A percentile compares a stretch with the other conserved stretches of the same genome.
Conservation (phyloP, 2,329 filamentous ascomycete genomes). For the Neonectria coccinea region DNA sequence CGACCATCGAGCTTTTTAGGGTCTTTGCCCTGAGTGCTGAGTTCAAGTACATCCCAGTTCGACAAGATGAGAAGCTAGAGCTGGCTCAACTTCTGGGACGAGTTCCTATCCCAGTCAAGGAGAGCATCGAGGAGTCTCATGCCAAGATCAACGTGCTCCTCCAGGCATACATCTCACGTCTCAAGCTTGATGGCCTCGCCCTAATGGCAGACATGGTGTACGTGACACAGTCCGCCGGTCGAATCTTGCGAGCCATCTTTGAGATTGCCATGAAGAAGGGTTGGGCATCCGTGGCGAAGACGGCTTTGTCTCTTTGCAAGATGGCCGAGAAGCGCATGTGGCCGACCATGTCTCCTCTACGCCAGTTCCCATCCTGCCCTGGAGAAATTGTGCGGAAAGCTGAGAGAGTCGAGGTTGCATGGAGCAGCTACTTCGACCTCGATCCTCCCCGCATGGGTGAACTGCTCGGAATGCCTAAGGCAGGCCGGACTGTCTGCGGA, state of each 20-base stretch:
- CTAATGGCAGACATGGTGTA: conserved; percentile 99
- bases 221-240: conserved; percentile 95
- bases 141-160: conserved; percentile 98
- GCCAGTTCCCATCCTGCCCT: conserved; percentile 87
- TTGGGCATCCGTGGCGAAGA: conserved; percentile 93
- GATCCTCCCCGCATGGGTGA: conserved; percentile 97
- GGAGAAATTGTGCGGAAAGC: conserved; percentile 90
- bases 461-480: conserved; percentile 88
- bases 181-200: conserved; percentile 93
- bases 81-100: conserved; percentile 89
- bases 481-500: conserved; percentile 85
- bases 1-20: conserved; percentile 94
- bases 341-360: conserved; percentile 96
- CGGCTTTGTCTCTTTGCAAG: conserved; percentile 93
- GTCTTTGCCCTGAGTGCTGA: conserved; percentile 96
- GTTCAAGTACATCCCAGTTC: conserved; percentile 98
- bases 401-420: conserved; percentile 93
- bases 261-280: conserved; percentile 98
- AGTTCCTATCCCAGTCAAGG: conserved; percentile 96
- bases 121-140: conserved; percentile 95
- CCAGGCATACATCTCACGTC: conserved; percentile 94
- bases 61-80: conserved; percentile 97
- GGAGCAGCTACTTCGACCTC: conserved; percentile 94
- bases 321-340: conserved; percentile 99
- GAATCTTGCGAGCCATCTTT: conserved; percentile 94